Base-by-base conservation (phyloP, 768 basidiomycete species). In the Tulasnella calospora region DNA sequence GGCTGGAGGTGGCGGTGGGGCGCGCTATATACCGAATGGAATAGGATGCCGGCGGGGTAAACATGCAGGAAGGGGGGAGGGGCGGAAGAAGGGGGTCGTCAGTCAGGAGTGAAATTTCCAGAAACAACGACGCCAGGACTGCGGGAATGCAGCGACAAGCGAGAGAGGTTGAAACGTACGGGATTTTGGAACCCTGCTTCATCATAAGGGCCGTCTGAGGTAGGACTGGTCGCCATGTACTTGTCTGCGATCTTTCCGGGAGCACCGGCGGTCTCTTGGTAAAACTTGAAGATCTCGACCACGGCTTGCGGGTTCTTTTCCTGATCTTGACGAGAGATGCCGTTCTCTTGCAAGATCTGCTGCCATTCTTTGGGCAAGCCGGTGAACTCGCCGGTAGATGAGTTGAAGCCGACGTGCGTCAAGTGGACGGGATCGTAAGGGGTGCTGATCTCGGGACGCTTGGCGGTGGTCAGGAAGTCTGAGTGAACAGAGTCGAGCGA, bases 281-380 rank as follows among this genome's bases (percentile, higher is more conserved):
- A 99, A 86, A 99, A 98, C 83, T 96, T 96, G 84, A 99, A 98
- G 80, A 99, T 97, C 83, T 98, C 98, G 90, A 96, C 95, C 80
- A 99, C 95, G 5, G 96, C 95, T 85, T 98, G 93, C 0, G 98
- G 98, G 82, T 99, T 96, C 87, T 94, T 95, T 85, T 98, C 96
- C 86, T 99, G 98, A 85, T 99, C 96, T 33, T 86, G 88, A 82
- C 93, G 90, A 46, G 95, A 96, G 83, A 99, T 98, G 76, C 98
- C 98, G 80, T 93, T 94, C 84, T 98, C 96, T 84, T 85, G 94
- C 71, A 99, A 85, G 7, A 98, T 88, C 84, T 98, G 95, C 83
- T 99, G 98, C 98, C 98, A 99, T 86, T 99, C 97, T 84, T 97
- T 97, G 3, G 98, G 98, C 44, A 99, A 88, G 2, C 98, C 98